Conservation (phyloP, 2,329 filamentous ascomycete genomes). For the Ophiocordyceps polyrhachis-furcata region DNA sequence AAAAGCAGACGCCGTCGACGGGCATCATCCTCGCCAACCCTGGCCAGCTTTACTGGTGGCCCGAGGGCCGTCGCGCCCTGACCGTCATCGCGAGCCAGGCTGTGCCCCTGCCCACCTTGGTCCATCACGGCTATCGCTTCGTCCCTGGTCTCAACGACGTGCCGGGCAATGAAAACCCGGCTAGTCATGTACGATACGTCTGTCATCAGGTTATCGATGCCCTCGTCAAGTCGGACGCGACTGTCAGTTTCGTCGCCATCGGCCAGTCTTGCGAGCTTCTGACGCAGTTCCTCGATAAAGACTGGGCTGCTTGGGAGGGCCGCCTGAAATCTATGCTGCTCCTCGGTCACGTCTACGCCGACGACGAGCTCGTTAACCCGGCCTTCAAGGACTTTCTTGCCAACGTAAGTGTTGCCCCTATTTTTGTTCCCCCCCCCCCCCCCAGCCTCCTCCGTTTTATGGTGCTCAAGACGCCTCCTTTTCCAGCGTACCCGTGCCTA, state of each 20-base stretch:
- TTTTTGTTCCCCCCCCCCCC: no score
- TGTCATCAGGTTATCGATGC: slow-evolving; percentile 42
- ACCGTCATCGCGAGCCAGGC: slow-evolving; percentile 36
- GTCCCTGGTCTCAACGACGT: slow-evolving; percentile 40
- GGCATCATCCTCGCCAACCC: slow-evolving; percentile 61
- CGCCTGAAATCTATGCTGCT: slow-evolving; percentile 29
- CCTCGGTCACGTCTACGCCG: slow-evolving; percentile 26
- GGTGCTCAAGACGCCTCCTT: background rate
- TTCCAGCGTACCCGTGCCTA: slow-evolving; percentile 42
- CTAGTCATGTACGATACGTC: slow-evolving; percentile 46
- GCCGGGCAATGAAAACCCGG: slow-evolving; percentile 33
- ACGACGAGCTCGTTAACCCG: slow-evolving; percentile 20
- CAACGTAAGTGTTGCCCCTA: slow-evolving; percentile 20
- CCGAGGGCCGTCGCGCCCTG: slow-evolving; percentile 39
- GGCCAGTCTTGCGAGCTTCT: slow-evolving; percentile 44
- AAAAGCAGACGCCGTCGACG: slow-evolving; percentile 18
- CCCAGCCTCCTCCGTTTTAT: background rate
- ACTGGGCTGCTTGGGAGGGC: slow-evolving; percentile 25
- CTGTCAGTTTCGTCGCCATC: slow-evolving; percentile 52
- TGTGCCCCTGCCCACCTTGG: slow-evolving; percentile 42
- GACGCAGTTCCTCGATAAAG: slow-evolving; percentile 37
- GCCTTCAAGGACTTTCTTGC: slow-evolving; percentile 30
- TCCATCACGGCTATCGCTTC: slow-evolving; percentile 35
- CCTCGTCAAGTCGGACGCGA: slow-evolving; percentile 27
- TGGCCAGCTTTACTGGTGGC: slow-evolving; percentile 62